A percentile compares a stretch with the other conserved stretches of the same genome.
These are phyloP conservation scores for Candida freyschussii DNA, from an alignment of 1,139 yeast genomes.

Conservation along the genomic window DNA sequence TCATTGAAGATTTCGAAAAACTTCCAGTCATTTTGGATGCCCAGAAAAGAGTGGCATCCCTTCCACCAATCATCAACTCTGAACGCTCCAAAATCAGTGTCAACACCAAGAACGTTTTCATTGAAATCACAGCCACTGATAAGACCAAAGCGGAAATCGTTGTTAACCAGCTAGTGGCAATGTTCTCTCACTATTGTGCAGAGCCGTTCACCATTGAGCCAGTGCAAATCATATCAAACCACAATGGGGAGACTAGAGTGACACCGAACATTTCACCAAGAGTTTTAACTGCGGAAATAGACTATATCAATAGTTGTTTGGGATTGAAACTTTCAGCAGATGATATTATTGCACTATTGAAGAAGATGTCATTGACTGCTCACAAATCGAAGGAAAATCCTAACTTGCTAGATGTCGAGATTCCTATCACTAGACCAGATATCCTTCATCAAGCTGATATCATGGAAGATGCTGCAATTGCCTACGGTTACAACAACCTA, in stretches of 20 bases:
- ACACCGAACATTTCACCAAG: slow-evolving; percentile 73
- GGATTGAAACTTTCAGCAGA: slow-evolving; percentile 70
- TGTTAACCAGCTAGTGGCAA: slow-evolving; percentile 85
- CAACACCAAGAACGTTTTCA: slow-evolving; percentile 81
- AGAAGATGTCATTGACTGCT: slow-evolving; percentile 79
- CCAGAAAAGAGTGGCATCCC: slow-evolving; percentile 73
- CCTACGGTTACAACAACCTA: slow-evolving; percentile 90
- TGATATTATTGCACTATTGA: slow-evolving; percentile 63
- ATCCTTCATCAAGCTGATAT: slow-evolving; percentile 96
- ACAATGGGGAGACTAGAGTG: slow-evolving; percentile 71
- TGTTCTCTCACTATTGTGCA: slow-evolving; percentile 85
- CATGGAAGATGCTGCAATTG: slow-evolving; percentile 98
- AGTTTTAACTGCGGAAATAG: slow-evolving; percentile 66
- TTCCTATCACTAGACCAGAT: slow-evolving; percentile 95
- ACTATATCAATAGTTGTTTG: slow-evolving; percentile 86
- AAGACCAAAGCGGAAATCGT: slow-evolving; percentile 89
- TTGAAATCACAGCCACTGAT: slow-evolving; percentile 95
- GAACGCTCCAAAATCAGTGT: slow-evolving; percentile 84
- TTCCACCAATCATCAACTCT: slow-evolving; percentile 97
- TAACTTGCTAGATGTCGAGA: slow-evolving; percentile 58
- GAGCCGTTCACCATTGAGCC: slow-evolving; percentile 85
- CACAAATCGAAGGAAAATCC: slow-evolving; percentile 43
- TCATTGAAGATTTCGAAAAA: slow-evolving; percentile 84
- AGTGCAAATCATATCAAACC: slow-evolving; percentile 76
- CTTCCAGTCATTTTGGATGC: slow-evolving; percentile 87